Evolutionary conservation across 495 filamentous ascomycete species (phyloP), one percentile per base, ranked within the genome.

Genomic region (Lasiosphaeris hirsuta): DNA sequence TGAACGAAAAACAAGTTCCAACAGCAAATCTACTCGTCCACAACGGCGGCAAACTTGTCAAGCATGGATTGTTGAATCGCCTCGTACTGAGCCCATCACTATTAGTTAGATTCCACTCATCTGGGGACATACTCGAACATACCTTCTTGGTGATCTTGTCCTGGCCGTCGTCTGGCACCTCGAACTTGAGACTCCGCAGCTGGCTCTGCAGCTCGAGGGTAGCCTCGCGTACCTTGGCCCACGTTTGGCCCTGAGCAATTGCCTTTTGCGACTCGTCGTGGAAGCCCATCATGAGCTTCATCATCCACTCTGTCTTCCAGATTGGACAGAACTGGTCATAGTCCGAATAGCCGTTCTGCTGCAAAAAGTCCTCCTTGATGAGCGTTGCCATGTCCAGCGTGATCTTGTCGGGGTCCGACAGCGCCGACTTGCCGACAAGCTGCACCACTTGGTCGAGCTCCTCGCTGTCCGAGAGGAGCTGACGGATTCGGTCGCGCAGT

Each of bases 251-350:
- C 65, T 95, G 88, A 14, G 89, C 82, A 65, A 99, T 77, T 1
- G 92, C 93, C 80, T 96, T 97, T 73, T 97, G 94, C 10, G 90
- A 86, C 76, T 99, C 94, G 70, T 99, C 95, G 64, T 96, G 90
- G 81, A 91, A 99, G 50, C 86, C 89, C 84, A 97, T 91, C 84
- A 99, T 96, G 45, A 86, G 85, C 81, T 94, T 96, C 94, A 99
- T 99, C 94, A 99, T 97, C 84, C 95, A 99, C 68, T 93, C 86
- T 4, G 94, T 99, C 84, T 99, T 99, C 93, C 93, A 99, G 68
- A 99, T 80, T 36, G 94, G 94, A 70, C 94, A 99, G 83, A 94
- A 97, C 77, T 96, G 90, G 71, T 99, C 95, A 72, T 97, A 97
- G 71, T 96, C 89, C 70, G 89, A 93, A 81, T 99, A 99, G 37